Percentiles rank a stretch among this genome's conserved stretches.
Evolutionary conservation across 148 eudicot species (phyloP).

Genomic region (Camellia lanceoleosa): DNA sequence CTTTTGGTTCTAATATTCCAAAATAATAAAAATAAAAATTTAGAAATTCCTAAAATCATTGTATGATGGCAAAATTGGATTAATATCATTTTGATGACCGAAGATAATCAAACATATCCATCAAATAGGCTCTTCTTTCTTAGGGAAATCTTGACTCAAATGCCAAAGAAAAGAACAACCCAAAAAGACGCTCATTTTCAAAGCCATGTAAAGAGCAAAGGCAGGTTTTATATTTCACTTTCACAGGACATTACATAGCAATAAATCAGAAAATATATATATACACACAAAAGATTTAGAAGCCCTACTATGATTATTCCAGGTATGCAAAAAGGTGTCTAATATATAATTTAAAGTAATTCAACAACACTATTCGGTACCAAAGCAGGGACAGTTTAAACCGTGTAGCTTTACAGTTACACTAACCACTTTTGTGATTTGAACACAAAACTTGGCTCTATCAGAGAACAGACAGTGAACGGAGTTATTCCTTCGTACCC

Average conservation of each 20-base stretch:
- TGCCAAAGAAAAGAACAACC: background rate
- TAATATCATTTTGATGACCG: background rate
- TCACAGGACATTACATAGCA: background rate
- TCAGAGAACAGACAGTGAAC: background rate
- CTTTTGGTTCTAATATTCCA: no score
- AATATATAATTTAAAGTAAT: background rate
- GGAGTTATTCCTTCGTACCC: slow-evolving; percentile 16
- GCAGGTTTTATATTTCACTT: background rate
- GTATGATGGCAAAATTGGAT: background rate
- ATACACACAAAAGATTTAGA: background rate
- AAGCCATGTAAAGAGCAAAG: background rate
- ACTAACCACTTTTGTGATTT: slow-evolving; percentile 11
- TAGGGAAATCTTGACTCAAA: background rate
- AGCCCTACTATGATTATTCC: background rate
- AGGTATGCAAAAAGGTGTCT: slow-evolving; percentile 2
- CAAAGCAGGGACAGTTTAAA: background rate
- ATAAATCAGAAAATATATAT: background rate
- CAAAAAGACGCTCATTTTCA: background rate
- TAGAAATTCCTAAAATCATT: no score
- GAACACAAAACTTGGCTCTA: slow-evolving; percentile 15
- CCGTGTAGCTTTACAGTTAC: slow-evolving; percentile 10
- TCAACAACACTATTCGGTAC: background rate
- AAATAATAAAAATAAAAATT: no score
- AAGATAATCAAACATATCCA: background rate
- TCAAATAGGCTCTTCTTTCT: background rate